phyloP scores from a whole-genome alignment of 2,329 filamentous ascomycete genomes.

The Epichloe baconii region DNA sequence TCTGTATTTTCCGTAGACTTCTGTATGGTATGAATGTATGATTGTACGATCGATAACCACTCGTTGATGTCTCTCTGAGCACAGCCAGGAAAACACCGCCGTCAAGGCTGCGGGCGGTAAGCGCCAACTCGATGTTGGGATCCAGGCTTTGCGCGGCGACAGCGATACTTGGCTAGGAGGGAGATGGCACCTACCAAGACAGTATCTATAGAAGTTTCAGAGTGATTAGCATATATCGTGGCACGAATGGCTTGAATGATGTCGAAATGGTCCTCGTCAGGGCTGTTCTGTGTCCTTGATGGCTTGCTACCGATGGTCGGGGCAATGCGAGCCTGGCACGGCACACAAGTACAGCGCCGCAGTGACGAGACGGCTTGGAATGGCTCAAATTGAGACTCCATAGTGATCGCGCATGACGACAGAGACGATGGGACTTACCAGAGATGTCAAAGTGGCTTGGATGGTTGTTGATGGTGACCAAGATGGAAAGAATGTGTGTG shows the following conservation, averaged over 20 bases:
- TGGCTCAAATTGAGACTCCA: slow-evolving; percentile 14
- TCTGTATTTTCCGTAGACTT: background rate
- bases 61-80: slow-evolving; percentile 5
- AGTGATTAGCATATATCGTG: slow-evolving; percentile 2
- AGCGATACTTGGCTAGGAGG: slow-evolving; percentile 11
- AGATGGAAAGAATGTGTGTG: slow-evolving; percentile 26
- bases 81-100: slow-evolving; percentile 15
- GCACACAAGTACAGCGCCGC: slow-evolving; percentile 7
- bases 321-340: background rate
- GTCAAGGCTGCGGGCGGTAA: slow-evolving; percentile 21
- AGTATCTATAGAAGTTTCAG: background rate
- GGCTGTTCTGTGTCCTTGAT: background rate
- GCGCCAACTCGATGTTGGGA: slow-evolving; percentile 17
- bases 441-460: slow-evolving; percentile 19
- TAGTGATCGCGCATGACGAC: slow-evolving; percentile 24
- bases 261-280: background rate
- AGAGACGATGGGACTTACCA: slow-evolving; percentile 25
- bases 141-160: slow-evolving; percentile 19
- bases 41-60: background rate
- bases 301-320: slow-evolving; percentile 1
- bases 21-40: background rate
- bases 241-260: background rate
- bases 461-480: slow-evolving; percentile 21
- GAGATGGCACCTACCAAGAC: background rate
- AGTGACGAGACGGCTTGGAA: slow-evolving; percentile 10